Evolutionary conservation across 2,329 filamentous ascomycete species (phyloP), one percentile per base, ranked within the genome.

Genomic region (Penicillium polonicum): DNA sequence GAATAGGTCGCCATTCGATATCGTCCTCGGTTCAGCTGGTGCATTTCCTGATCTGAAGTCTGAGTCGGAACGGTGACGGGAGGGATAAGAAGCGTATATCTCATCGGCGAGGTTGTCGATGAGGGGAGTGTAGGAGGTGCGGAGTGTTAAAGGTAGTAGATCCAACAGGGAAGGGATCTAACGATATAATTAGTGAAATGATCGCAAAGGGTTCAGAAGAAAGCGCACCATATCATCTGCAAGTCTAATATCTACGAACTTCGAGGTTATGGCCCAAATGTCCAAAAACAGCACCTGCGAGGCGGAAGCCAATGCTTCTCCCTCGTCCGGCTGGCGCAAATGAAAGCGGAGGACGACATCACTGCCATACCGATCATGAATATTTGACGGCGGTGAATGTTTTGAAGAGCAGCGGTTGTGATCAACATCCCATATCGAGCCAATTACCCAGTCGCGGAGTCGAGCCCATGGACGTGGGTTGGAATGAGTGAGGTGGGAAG

Each of bases 311-410:
- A 96, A 79, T 1, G 88, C 88, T 35, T 78, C 75, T 58, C 90
- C 87, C 69, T 96, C 90, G 21, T 86, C 82, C 3, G 81, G 74
- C 27, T 83, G 86, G 60, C 83, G 87, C 55, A 97, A 79, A 68
- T 89, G 91, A 81, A 97, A 97, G 39, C 94, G 87, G 61, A 97
- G 78, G 17, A 99, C 91, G n/a, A 96, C 82, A 74, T 97, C 88
- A 61, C 88, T 85, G 60, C 86, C 85, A 72, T 96, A 96, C 59
- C 79, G 77, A 33, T 80, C 76, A 31, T 76, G 70, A 29, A 76
- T 70, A 53, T 71, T 76, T 17, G 73, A 64, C 2, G 78, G 77
- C 2, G 73, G 70, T 19, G 65, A 59, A 42, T 69, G 60, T 44
- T 61, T 60, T 6, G 64, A 64, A 43, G 65, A 61, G 15, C 66